Evolutionary conservation across 257 asterid genomes (phyloP), one percentile per base, ranked within the genome.

Genomic region (Marsdenia floribunda): DNA sequence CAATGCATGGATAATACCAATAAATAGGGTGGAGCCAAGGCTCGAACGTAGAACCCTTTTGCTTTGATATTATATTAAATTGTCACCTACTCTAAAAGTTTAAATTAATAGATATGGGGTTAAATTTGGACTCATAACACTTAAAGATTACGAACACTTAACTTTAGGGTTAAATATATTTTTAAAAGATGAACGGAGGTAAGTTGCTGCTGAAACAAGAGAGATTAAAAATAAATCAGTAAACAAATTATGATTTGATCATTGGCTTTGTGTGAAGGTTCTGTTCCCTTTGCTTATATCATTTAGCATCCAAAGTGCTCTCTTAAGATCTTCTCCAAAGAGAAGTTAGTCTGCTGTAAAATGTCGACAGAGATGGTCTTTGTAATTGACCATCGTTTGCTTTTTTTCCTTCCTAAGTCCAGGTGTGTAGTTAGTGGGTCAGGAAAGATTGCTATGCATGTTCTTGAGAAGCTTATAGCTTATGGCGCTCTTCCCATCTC

Each of bases 381-480:
- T 67, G 70, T 54, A 37, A 68, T 69, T 63, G 49, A 59, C 61
- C 8, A 40, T 37, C 10, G 42, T 64, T 76, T 44, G 59, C 40
- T 64, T 15, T 72, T 63, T 74, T 67, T 26, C 59, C 73, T 83
- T 80, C 73, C 79, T 77, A 80, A 70, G 75, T 74, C 78, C 91
- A 92, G 99, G 82, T 94, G 99, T 86, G 93, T 88, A 75, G 98
- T 94, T 84, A 94, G 97, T 79, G 99, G 99, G 76, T 92, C 92
- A 80, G 99, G 99, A 82, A 94, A 94, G 89, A 92, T 92, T 84
- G 88, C 99, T 5, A 88, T 94, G 97, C 96, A 94, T 83, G 99
- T 94, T 73, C 85, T 94, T 22, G 99, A 94, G 95, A 94, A 94
- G 87, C 96, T 94, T 85, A 86, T 87, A 76, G 98, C 92, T 22